phyloP scores from a whole-genome alignment of 768 basidiomycete species.

The Kwoniella europaea region DNA sequence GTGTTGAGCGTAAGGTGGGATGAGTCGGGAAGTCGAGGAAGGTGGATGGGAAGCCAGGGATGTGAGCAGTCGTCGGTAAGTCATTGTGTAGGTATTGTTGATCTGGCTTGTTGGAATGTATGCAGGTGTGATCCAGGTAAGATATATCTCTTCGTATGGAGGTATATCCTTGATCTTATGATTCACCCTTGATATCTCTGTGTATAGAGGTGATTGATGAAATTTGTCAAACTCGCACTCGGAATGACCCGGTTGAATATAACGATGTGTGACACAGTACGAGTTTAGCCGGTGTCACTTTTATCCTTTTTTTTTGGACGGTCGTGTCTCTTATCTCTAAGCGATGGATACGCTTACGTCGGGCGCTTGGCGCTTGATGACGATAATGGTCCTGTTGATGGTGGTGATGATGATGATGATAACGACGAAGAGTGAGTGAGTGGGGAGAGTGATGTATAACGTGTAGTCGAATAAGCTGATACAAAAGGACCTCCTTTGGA shows the following conservation, averaged over 20 bases:
- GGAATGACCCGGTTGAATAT: background rate
- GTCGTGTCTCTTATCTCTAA: background rate
- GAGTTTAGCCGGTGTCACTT: background rate
- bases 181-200: background rate
- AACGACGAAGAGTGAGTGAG: background rate
- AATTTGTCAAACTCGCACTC: background rate
- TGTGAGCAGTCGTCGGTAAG: constrained; percentile 21
- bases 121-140: background rate
- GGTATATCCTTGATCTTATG: background rate
- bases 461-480: background rate
- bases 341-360: too few relatives aligned
- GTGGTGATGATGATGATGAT: background rate
- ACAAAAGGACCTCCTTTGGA: too few relatives aligned
- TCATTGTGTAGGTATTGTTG: constrained; percentile 7
- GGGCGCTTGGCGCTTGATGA: background rate
- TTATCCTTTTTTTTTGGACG: too few relatives aligned
- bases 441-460: background rate
- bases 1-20: constrained; percentile 21
- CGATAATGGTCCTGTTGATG: background rate
- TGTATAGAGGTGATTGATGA: background rate
- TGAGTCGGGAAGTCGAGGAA: constrained; percentile 5
- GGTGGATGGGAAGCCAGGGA: constrained; percentile 21
- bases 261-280: background rate
- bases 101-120: background rate
- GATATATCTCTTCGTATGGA: background rate